phyloP scores from a whole-genome alignment of 805 yeast species.

The Kazachstania kunashirensis region DNA sequence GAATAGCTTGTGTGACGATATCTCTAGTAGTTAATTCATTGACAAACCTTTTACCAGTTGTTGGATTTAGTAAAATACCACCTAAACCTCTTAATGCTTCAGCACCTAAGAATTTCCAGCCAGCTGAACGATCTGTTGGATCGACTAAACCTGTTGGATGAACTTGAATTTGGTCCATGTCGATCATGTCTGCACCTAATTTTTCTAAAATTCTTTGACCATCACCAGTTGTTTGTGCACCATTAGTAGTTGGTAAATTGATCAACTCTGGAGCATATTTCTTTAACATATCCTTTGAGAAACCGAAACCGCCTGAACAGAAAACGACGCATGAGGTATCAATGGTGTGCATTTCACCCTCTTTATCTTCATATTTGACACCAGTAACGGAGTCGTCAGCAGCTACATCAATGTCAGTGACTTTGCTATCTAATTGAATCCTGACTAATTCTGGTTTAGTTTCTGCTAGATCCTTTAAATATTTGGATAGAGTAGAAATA shows the following conservation, averaged over 20 bases:
- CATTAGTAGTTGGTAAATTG: constrained; percentile 46
- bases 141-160: constrained; percentile 57
- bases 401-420: constrained; percentile 27
- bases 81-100: constrained; percentile 54
- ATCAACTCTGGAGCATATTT: constrained; percentile 39
- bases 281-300: constrained; percentile 31
- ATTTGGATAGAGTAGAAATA: constrained; percentile 36
- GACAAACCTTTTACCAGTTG: constrained; percentile 40
- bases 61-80: constrained; percentile 40
- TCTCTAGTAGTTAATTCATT: constrained; percentile 49
- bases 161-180: constrained; percentile 51
- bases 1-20: constrained; percentile 38
- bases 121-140: constrained; percentile 31
- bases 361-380: constrained; percentile 32
- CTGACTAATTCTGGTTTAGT: constrained; percentile 25
- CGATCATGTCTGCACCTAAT: constrained; percentile 40
- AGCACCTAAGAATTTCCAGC: constrained; percentile 49
- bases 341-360: constrained; percentile 19
- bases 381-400: constrained; percentile 31
- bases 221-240: constrained; percentile 48
- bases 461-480: constrained; percentile 29
- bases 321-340: constrained; percentile 34
- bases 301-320: constrained; percentile 53
- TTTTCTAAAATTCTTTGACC: constrained; percentile 43
- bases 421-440: constrained; percentile 34